Base-by-base conservation (phyloP, 495 filamentous ascomycete species). In the Pyrenopolyporus hunteri region DNA sequence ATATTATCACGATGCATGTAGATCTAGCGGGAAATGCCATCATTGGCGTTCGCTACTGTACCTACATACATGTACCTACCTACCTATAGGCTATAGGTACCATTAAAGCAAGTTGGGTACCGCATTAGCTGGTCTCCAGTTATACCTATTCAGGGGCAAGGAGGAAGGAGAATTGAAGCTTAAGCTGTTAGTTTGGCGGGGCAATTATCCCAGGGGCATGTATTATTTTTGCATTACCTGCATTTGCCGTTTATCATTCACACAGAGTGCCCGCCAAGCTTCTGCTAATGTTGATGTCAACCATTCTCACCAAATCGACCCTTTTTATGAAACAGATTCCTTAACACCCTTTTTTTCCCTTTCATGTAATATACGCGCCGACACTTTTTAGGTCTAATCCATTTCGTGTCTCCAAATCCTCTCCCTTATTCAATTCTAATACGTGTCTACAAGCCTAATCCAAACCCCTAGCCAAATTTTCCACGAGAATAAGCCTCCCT, bases 211-310 rank as follows among this genome's bases (percentile, higher is more conserved):
- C 17, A 42, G 20, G 20, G 23, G 17, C 13, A 9, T 11, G 3
- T 23, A 22, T 42, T 42, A 17, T 22, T 42, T 17, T 22, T 42
- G 23, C 37, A 42, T 42, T 22, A 20, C 37, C n/a, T n/a, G n/a
- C n/a, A n/a, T n/a, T n/a, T n/a, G 37, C 19, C n/a, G 23, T 42
- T 11, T 20, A 42, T 20, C 9, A 23, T 33, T 4, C 31, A 33
- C 31, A 2, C 11, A 10, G 9, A 7, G 4, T 42, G 42, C 22
- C 23, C 47, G 51, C 51, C 59, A 50, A n/a, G n/a, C n/a, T n/a
- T n/a, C n/a, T n/a, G n/a, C n/a, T n/a, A n/a, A n/a, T n/a, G n/a
- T 55, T 57, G 45, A 58, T 43, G 48, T 58, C 35, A 59, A 65
- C 50, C 37, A 65, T 47, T 57, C 43, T 50, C 42, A 53, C 46